Evolutionary conservation across 2,329 filamentous ascomycete genomes (phyloP), one percentile per base, ranked within the genome.

Genomic region (Diplodia intermedia): DNA sequence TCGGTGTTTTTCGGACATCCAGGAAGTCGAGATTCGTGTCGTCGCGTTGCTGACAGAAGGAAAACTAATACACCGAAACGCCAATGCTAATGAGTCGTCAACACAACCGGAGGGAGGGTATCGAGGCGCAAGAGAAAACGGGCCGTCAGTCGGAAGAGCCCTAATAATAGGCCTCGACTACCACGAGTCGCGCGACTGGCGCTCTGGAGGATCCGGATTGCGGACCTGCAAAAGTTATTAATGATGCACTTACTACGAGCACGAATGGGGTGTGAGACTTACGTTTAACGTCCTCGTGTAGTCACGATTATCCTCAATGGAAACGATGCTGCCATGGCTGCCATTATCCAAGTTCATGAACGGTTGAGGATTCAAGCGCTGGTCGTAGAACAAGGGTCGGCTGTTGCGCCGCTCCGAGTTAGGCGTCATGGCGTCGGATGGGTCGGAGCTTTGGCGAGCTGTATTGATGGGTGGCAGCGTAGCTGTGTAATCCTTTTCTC

Each of bases 271-370:
- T 6, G 14, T 2, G 20, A 7, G 26, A 72, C 76, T 70, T 73
- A 84, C 80, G 29, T 82, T 82, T n/a, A 82, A 71, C 56, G 81
- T 79, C 57, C 83, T 78, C 55, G 80, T 81, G 69, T 83, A 85
- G 69, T 85, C 83, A 49, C 77, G 77, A 67, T 80, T 80, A 68
- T 82, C 80, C 67, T 83, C 80, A 65, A 83, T 76, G 66, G 82
- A 84, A 54, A 77, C 79, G 53, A 84, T 75, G 62, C 82, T 83
- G 29, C 80, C 77, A 26, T 79, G 79, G 68, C 82, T 84, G 20
- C 76, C 75, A 68, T 83, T 84, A n/a, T 80, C 79, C 54, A 82
- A 78, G 43, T 77, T 78, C 72, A 83, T 81, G 33, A 84, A 76
- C 3, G 81, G 81, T 7, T 78, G 78, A 2, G 83, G 83, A 68